Evolutionary conservation across 2,329 filamentous ascomycete genomes (phyloP).

Genomic region (Aspergillus versicolor): DNA sequence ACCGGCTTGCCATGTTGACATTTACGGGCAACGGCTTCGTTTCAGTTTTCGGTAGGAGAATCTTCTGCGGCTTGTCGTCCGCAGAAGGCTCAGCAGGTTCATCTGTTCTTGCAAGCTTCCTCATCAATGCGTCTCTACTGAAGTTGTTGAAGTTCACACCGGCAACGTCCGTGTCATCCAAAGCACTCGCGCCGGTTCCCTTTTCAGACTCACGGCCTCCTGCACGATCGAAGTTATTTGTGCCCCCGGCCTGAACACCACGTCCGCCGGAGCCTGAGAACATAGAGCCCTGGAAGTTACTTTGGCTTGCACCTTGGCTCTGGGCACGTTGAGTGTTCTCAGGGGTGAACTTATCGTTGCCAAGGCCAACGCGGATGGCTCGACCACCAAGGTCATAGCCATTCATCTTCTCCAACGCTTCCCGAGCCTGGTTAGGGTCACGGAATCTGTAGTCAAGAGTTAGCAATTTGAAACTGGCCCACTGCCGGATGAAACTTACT

Average conservation of each 20-base stretch:
- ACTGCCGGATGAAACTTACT: slow-evolving; percentile 62
- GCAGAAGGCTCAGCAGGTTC: slow-evolving; percentile 63
- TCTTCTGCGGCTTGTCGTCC: slow-evolving; percentile 68
- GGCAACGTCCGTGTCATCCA: slow-evolving; percentile 96
- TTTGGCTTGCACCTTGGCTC: slow-evolving; percentile 65
- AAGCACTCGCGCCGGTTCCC: slow-evolving; percentile 80
- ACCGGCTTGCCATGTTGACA: slow-evolving; percentile 89
- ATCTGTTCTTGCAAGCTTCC: slow-evolving; percentile 94
- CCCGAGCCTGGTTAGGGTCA: slow-evolving; percentile 85
- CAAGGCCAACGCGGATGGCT: slow-evolving; percentile 96
- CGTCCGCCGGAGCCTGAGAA: slow-evolving; percentile 90
- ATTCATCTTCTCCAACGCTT: slow-evolving; percentile 98
- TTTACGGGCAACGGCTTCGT: slow-evolving; percentile 76
- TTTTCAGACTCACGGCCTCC: slow-evolving; percentile 88
- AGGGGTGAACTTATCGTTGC: slow-evolving; percentile 99
- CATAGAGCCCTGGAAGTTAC: slow-evolving; percentile 79
- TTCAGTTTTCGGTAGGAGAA: slow-evolving; percentile 76
- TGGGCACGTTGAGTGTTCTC: slow-evolving; percentile 94
- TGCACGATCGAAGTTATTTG: slow-evolving; percentile 80
- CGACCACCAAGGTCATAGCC: slow-evolving; percentile 97
- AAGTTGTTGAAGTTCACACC: slow-evolving; percentile 99
- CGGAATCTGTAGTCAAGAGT: slow-evolving; percentile 63
- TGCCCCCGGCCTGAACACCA: slow-evolving; percentile 74
- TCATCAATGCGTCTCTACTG: slow-evolving; percentile 97
- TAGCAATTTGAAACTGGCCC: neutral